Evolutionary conservation across 768 basidiomycete species (phyloP).

Genomic region (Auriscalpium orientale): DNA sequence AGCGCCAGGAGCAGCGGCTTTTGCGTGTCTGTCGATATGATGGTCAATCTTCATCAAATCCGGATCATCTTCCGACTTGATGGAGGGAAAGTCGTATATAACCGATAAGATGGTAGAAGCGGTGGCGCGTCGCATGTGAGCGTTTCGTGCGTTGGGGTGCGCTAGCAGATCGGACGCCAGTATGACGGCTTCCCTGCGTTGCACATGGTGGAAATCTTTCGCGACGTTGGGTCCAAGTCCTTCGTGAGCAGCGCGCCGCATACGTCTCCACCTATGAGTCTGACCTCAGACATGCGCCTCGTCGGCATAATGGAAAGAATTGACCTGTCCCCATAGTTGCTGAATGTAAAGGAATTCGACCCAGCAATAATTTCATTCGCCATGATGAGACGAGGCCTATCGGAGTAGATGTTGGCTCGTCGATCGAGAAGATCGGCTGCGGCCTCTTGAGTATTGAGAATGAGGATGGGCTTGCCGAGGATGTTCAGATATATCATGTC

Average conservation of each 20-base stretch:
- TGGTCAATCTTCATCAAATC: neutral
- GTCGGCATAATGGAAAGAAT: neutral
- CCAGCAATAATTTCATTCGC: slow-evolving; percentile 3
- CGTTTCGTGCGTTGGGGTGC: slow-evolving; percentile 17
- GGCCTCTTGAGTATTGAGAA: slow-evolving; percentile 24
- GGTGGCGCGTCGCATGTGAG: slow-evolving; percentile 20
- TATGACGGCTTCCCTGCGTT: slow-evolving; percentile 23
- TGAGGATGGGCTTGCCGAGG: slow-evolving; percentile 26
- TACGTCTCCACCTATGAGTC: neutral
- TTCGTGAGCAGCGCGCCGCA: neutral
- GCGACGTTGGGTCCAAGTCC: neutral
- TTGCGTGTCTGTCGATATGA: neutral
- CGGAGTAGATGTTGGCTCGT: slow-evolving; percentile 30
- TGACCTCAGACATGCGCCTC: neutral
- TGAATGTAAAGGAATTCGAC: too few species aligned
- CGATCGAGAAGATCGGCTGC: slow-evolving; percentile 31
- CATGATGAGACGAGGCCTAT: slow-evolving; percentile 26
- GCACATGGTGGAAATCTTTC: slow-evolving; percentile 18
- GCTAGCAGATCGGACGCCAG: slow-evolving; percentile 24
- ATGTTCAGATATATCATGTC: slow-evolving; percentile 24
- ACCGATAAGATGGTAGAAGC: slow-evolving; percentile 18
- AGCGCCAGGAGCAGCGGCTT: neutral
- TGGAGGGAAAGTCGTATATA: neutral
- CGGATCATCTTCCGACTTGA: slow-evolving; percentile 4
- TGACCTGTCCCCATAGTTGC: neutral